A percentile compares a stretch with the other conserved stretches of the same genome.
These are phyloP conservation scores for Kuraishia borneana DNA, from an alignment of 805 yeast genomes.

Conservation along the genomic window DNA sequence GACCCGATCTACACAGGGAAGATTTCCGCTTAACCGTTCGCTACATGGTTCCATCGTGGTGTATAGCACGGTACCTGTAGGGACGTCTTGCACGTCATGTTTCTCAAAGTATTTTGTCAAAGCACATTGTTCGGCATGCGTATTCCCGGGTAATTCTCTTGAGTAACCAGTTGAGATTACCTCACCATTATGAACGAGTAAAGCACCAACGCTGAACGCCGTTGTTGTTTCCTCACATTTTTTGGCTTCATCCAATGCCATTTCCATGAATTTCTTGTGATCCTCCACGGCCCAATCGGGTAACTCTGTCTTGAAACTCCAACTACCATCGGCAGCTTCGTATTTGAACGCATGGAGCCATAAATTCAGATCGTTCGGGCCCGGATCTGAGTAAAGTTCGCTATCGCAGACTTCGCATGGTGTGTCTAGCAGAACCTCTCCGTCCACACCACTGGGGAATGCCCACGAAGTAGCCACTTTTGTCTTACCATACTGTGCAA, in stretches of 20 bases:
- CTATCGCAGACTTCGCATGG: constrained; percentile 57
- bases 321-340: constrained; percentile 39
- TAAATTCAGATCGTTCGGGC: constrained; percentile 72
- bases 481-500: constrained; percentile 65
- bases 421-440: constrained; percentile 54
- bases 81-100: constrained; percentile 32
- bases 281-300: constrained; percentile 76
- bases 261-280: constrained; percentile 52
- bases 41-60: constrained; percentile 99
- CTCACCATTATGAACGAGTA: constrained; percentile 49
- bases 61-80: constrained; percentile 70
- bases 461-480: constrained; percentile 59
- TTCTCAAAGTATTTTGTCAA: constrained; percentile 53
- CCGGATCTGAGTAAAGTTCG: constrained; percentile 77
- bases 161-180: constrained; percentile 80
- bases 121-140: constrained; percentile 97
- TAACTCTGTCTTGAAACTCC: constrained; percentile 67
- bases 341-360: constrained; percentile 90
- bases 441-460: constrained; percentile 41
- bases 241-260: constrained; percentile 68
- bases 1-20: constrained; percentile 80
- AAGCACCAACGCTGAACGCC: constrained; percentile 93
- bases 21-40: constrained; percentile 75
- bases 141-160: constrained; percentile 85
- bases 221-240: constrained; percentile 76